These are phyloP conservation scores for Eimeria tenella DNA, from an alignment of 169 alveolate genomes.

Conservation along the genomic window DNA sequence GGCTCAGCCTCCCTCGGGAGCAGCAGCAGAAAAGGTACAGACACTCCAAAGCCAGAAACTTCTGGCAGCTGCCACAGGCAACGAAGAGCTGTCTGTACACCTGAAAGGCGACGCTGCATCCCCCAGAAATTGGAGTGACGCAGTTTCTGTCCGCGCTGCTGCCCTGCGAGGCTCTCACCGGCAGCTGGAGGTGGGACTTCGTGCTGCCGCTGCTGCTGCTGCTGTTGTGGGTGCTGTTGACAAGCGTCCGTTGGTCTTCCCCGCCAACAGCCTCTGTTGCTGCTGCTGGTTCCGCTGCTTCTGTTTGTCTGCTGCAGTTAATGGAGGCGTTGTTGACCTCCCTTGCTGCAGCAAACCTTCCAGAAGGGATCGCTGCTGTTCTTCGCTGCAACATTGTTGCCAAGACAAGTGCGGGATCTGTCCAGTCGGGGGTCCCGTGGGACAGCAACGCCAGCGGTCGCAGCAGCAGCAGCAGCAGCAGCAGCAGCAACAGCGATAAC, in stretches of 20 bases:
- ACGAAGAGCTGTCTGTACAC: constrained; percentile 13
- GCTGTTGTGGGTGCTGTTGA: constrained; percentile 6
- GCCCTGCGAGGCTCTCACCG: constrained; percentile 17
- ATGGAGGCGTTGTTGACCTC: constrained; percentile 62
- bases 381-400: constrained; percentile 58
- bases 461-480: constrained; percentile 25
- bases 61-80: constrained; percentile 11
- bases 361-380: constrained; percentile 27
- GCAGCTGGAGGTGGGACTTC: constrained; percentile 42
- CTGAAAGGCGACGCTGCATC: neutral
- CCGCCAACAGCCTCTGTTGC: neutral
- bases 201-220: neutral
- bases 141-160: constrained; percentile 30
- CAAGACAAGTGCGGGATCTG: neutral
- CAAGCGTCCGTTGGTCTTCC: neutral
- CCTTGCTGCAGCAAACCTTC: constrained; percentile 52
- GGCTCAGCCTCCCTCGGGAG: constrained; percentile 14
- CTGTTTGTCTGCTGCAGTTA: neutral
- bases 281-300: constrained; percentile 56
- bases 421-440: constrained; percentile 48
- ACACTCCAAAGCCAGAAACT: neutral
- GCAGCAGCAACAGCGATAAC: constrained; percentile 45
- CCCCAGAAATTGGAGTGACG: neutral
- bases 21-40: neutral
- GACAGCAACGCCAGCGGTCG: constrained; percentile 12